Conservation (phyloP, 805 yeast species). For the Yarrowia sp. region DNA sequence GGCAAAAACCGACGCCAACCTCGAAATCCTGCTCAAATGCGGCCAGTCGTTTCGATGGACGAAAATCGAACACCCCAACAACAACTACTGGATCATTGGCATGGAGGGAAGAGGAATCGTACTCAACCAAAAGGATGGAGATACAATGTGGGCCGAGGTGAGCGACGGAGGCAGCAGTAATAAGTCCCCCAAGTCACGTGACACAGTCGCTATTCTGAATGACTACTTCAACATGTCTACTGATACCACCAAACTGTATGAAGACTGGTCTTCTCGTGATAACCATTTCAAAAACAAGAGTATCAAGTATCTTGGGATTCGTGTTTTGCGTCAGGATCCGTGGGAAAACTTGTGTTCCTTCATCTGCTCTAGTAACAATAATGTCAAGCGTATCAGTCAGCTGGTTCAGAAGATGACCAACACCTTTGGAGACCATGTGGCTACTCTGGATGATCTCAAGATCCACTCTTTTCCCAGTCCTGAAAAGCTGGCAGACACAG, state of each 20-base stretch:
- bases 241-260: slow-evolving; percentile 51
- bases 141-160: slow-evolving; percentile 26
- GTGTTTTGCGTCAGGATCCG: slow-evolving; percentile 90
- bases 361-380: slow-evolving; percentile 94
- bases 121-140: slow-evolving; percentile 45
- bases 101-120: slow-evolving; percentile 58
- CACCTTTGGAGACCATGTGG: slow-evolving; percentile 65
- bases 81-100: slow-evolving; percentile 48
- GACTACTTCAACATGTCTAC: slow-evolving; percentile 65
- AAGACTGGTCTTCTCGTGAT: slow-evolving; percentile 61
- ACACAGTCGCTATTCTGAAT: not conserved
- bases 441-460: slow-evolving; percentile 51
- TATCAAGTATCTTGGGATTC: slow-evolving; percentile 56
- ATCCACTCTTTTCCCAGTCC: slow-evolving; percentile 61
- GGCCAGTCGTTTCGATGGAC: slow-evolving; percentile 88
- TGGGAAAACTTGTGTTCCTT: slow-evolving; percentile 93
- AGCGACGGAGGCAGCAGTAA: no score
- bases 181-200: not conserved
- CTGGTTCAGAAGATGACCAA: slow-evolving; percentile 79
- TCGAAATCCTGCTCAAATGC: slow-evolving; percentile 67
- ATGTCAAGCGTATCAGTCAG: slow-evolving; percentile 85
- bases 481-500: slow-evolving; percentile 48
- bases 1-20: slow-evolving; percentile 23
- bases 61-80: slow-evolving; percentile 45
- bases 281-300: slow-evolving; percentile 42